Conservation (phyloP, 768 basidiomycete species). For the Mrakia hoshinonis region DNA sequence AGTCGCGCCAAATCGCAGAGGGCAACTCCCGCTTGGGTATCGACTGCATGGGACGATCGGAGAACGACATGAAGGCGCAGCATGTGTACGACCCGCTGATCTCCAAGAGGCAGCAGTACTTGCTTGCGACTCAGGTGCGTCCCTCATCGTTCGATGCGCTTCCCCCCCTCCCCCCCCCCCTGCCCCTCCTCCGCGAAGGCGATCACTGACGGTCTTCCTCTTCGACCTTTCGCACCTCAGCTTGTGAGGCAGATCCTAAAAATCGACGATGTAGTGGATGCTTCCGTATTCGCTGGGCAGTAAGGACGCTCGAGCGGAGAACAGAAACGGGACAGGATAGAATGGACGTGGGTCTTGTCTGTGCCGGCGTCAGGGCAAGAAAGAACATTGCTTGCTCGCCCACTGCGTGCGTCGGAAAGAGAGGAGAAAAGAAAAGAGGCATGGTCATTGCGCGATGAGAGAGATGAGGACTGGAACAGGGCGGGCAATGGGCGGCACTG, state of each 20-base stretch:
- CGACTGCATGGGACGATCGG: constrained; percentile 75
- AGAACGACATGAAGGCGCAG: constrained; percentile 96
- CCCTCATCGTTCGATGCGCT: constrained; percentile 27
- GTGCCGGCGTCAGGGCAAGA: too few species aligned
- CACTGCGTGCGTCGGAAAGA: too few species aligned
- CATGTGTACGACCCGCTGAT: constrained; percentile 95
- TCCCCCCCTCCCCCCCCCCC: background rate
- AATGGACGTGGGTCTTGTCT: too few species aligned
- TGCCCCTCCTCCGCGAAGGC: constrained; percentile 32
- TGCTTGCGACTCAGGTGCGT: constrained; percentile 86
- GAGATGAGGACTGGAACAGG: too few species aligned
- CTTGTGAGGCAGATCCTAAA: constrained; percentile 35
- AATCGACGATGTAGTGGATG: constrained; percentile 42
- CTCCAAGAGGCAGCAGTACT: constrained; percentile 91
- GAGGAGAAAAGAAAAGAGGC: too few species aligned
- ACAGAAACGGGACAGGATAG: background rate
- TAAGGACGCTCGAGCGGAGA: background rate
- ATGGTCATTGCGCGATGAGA: too few species aligned
- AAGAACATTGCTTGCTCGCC: too few species aligned
- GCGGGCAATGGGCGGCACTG: too few species aligned
- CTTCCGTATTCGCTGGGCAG: constrained; percentile 31
- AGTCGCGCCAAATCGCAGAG: constrained; percentile 82
- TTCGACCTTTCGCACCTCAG: background rate
- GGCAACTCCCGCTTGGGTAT: constrained; percentile 78
- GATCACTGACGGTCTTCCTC: background rate